Evolutionary conservation across 192 early-diverging fungal species (phyloP).

Genomic region (Coemansia sp.): DNA sequence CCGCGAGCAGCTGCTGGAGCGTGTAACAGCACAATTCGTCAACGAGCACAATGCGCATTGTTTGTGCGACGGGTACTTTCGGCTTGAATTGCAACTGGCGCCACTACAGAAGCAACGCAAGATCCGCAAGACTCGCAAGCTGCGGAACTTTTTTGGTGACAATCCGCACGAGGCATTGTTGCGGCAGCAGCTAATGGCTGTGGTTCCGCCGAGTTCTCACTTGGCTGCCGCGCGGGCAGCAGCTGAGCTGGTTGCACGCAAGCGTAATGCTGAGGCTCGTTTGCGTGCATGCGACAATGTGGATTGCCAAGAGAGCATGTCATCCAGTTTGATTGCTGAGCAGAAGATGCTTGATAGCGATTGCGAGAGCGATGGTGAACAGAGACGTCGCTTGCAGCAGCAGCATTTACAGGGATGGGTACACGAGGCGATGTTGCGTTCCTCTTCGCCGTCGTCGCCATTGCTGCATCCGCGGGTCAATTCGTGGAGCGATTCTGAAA

Average conservation of each 20-base stretch:
- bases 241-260: constrained; percentile 44
- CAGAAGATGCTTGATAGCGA: constrained; percentile 28
- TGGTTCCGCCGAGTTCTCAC: constrained; percentile 53
- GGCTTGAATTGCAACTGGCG: constrained; percentile 43
- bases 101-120: constrained; percentile 60
- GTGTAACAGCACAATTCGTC: constrained; percentile 49
- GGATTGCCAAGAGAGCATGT: constrained; percentile 19
- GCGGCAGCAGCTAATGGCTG: constrained; percentile 54
- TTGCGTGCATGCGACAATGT: constrained; percentile 7
- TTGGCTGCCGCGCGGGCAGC: constrained; percentile 34
- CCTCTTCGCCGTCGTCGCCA: not conserved
- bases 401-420: constrained; percentile 30
- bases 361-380: constrained; percentile 33
- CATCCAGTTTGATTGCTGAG: constrained; percentile 23
- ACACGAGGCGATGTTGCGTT: constrained; percentile 18
- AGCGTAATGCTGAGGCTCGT: constrained; percentile 17
- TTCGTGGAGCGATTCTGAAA: constrained; percentile 30
- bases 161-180: constrained; percentile 59
- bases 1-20: constrained; percentile 45
- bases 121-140: constrained; percentile 63
- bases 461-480: not conserved
- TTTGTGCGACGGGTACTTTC: constrained; percentile 57
- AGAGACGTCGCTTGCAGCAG: constrained; percentile 1
- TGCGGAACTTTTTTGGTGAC: constrained; percentile 70
- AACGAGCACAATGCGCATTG: constrained; percentile 20